Base-by-base conservation (phyloP, 75 land plant species). In the Cryptomeria japonica region DNA sequence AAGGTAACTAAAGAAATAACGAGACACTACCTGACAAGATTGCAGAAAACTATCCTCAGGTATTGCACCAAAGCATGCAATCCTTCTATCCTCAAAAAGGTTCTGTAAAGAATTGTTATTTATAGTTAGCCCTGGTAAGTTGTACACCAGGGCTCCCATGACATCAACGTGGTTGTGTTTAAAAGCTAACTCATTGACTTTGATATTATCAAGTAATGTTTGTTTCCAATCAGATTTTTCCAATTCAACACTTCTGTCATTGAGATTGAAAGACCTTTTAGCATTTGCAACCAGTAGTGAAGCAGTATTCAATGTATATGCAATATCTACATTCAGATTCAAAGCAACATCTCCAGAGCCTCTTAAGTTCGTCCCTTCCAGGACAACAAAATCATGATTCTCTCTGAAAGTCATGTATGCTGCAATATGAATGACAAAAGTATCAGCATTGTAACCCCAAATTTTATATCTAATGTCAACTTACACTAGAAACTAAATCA, bases 211-310 rank as follows among this genome's bases (percentile, higher is more conserved):
- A 14, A 89, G 80, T 16, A 89, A 72, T 86, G 36, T 68, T 42
- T 87, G 64, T 87, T 86, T 87, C 90, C 90, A 89, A 7, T 89
- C 88, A 56, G 61, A 61, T 25, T 86, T 79, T 39, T 86, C 84
- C 84, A 83, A 86, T 47, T 87, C 80, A 16, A 42, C 64, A 16
- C 64, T 83, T n/a, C 79, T 80, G 36, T 72, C 75, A 72, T 0
- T 32, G 75, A 72, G n/a, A 5, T 31, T 72, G 75, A 72, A 72
- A 32, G 75, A 31, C 75, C 34, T 72, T 72, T 89, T 84, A 80
- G 90, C 91, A 86, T 90, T 87, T 79, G 91, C 89, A 61, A 88
- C 90, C 49, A 90, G 86, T 46, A 90, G 83, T 64, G 87, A 90
- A 70, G 87, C 49, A 49, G 88, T 70, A 18, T 85, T 90, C 46